A percentile compares a stretch with the other conserved stretches of the same genome.
These are phyloP conservation scores for Jacaranda copaia DNA, from an alignment of 257 asterid species.

Conservation along the genomic window DNA sequence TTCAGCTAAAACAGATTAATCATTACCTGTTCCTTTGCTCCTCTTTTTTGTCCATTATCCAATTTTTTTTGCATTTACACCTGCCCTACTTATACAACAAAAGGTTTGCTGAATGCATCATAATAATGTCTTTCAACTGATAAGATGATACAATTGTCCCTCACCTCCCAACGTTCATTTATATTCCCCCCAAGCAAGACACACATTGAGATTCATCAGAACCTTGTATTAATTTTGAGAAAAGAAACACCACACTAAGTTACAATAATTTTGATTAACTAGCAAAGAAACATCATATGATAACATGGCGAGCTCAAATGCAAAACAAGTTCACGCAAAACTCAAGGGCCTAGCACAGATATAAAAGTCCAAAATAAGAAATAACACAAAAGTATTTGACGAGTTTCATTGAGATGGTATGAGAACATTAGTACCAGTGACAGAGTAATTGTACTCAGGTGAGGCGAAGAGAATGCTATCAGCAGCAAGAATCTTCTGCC, in stretches of 20 bases:
- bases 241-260: neutral
- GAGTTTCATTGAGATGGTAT: neutral
- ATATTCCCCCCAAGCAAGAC: neutral
- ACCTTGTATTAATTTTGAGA: neutral
- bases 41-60: neutral
- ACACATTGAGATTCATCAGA: neutral
- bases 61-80: neutral
- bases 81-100: neutral
- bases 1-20: neutral
- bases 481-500: conserved; percentile 79
- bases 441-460: conserved; percentile 89
- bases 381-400: neutral
- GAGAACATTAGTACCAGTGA: conserved; percentile 60
- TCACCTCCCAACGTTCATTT: neutral
- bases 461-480: conserved; percentile 83
- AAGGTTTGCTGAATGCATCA: neutral
- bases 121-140: too few relatives aligned
- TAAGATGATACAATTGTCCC: neutral
- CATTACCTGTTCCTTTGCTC: neutral
- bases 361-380: neutral
- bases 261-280: neutral
- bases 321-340: neutral
- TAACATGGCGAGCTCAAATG: conserved; percentile 3
- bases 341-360: neutral
- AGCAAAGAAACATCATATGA: neutral